Base-by-base conservation (phyloP, 1,284 basidiomycete genomes). In the Pseudozyma sp. region DNA sequence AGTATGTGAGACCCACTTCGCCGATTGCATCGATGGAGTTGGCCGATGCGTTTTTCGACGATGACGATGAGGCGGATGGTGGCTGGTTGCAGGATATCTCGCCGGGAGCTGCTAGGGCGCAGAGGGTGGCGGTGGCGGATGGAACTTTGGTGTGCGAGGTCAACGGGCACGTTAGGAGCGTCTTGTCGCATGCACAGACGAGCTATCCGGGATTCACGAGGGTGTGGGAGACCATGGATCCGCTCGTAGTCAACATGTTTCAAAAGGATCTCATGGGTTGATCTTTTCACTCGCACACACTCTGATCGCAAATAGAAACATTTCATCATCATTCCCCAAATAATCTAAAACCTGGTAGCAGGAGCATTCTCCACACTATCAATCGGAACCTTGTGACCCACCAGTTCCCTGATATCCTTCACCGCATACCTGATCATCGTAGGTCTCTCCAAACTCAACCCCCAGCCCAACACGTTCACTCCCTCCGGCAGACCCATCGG, bases 401-500 rank as follows among this genome's bases (percentile, higher is more conserved):
- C 93, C 47, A 99, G 87, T 39, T 96, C 94, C 69, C 97, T 89
- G 80, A 99, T 99, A 85, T 99, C 98, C 85, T 91, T 95, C 84
- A 99, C 96, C 39, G 87, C 87, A 83, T 89, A 89, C 45, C 86
- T 84, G 70, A 99, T 99, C 97, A 99, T 99, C 1, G 97, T 99
- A n/a, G 97, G 97, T 69, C 97, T 88, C 86, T 99, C 97, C 37
- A 99, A 87, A 82, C 91, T 90, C 75, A 99, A 89, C 58, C 97
- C 97, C 94, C 96, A 99, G 17, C 97, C 97, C 75, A 97, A 92
- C 4, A 98, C 96, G 54, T 95, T 91, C 10, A 99, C 94, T 78
- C 95, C 94, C 77, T 94, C 93, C 3, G 97, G 97, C 82, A 99
- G 91, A 44, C 97, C 97, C 95, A 99, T 99, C 9, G 97, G 94